A percentile compares a stretch with the other conserved stretches of the same genome.
phyloP scores from a whole-genome alignment of 768 basidiomycete genomes.

The Lentinula guzmanii region DNA sequence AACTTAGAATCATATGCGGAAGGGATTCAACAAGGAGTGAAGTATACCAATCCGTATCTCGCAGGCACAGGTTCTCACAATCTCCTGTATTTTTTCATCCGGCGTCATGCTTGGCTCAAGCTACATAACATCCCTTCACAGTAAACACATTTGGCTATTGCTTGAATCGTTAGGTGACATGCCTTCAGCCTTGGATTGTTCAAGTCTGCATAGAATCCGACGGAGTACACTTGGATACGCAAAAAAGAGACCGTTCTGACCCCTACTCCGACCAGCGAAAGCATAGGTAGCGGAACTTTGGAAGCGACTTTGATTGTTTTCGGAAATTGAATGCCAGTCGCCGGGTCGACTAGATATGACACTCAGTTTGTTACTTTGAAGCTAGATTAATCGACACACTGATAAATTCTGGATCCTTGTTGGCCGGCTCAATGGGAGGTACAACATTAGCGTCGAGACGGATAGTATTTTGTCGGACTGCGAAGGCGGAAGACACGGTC shows the following conservation, averaged over 20 bases:
- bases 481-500: not conserved
- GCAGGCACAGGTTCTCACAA: conserved; percentile 64
- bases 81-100: conserved; percentile 66
- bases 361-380: not conserved
- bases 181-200: conserved; percentile 58
- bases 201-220: conserved; percentile 86
- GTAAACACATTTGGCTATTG: not conserved
- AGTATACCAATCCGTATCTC: conserved; percentile 63
- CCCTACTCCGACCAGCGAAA: conserved; percentile 77
- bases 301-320: conserved; percentile 58
- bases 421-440: not conserved
- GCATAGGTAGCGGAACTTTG: conserved; percentile 52
- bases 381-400: not conserved
- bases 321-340: conserved; percentile 71
- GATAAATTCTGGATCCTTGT: not conserved
- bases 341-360: conserved; percentile 55
- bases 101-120: conserved; percentile 48
- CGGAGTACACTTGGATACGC: conserved; percentile 81
- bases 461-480: not conserved
- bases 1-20: not conserved
- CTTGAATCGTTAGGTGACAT: conserved; percentile 6
- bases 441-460: conserved; percentile 6
- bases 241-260: conserved; percentile 88
- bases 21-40: not conserved
- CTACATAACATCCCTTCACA: conserved; percentile 22